phyloP scores from a whole-genome alignment of 2,329 filamentous ascomycete species.

The Talaromyces rugulosus region DNA sequence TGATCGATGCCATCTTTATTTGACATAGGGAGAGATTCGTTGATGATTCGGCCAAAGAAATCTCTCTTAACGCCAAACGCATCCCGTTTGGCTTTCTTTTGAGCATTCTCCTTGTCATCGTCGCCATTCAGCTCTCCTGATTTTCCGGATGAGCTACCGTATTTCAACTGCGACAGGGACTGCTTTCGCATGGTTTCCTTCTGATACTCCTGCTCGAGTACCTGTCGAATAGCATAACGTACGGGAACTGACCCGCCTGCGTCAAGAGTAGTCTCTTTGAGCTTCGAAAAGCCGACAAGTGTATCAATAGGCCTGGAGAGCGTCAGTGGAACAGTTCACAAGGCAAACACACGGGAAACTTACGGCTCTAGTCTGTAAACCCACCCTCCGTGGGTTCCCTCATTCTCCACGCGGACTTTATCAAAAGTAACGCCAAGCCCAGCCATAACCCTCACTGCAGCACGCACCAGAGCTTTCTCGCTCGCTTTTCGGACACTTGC shows the following conservation, averaged over 20 bases:
- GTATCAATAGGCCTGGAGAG: constrained; percentile 63
- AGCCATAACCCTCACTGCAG: constrained; percentile 77
- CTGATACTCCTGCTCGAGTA: constrained; percentile 83
- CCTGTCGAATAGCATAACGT: constrained; percentile 88
- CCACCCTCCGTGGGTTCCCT: constrained; percentile 61
- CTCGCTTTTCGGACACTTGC: constrained; percentile 84
- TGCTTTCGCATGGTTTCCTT: constrained; percentile 67
- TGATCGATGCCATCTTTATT: constrained; percentile 31
- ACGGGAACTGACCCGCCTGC: constrained; percentile 63
- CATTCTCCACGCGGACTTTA: constrained; percentile 71
- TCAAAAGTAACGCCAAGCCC: constrained; percentile 79
- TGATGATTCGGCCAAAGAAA: constrained; percentile 77
- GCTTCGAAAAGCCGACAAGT: constrained; percentile 60
- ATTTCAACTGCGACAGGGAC: constrained; percentile 57
- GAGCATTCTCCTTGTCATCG: constrained; percentile 13
- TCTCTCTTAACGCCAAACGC: constrained; percentile 60
- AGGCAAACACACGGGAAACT: constrained; percentile 44
- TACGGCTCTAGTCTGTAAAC: constrained; percentile 94
- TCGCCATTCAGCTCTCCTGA: constrained; percentile 27
- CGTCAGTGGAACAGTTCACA: constrained; percentile 26
- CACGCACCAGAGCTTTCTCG: constrained; percentile 74
- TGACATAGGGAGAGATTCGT: constrained; percentile 37
- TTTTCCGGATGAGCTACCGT: constrained; percentile 21
- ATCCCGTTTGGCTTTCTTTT: constrained; percentile 21
- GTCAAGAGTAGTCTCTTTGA: constrained; percentile 38